These are phyloP conservation scores for Lecanosticta acicola DNA, from an alignment of 2,329 filamentous ascomycete species.

Conservation along the genomic window DNA sequence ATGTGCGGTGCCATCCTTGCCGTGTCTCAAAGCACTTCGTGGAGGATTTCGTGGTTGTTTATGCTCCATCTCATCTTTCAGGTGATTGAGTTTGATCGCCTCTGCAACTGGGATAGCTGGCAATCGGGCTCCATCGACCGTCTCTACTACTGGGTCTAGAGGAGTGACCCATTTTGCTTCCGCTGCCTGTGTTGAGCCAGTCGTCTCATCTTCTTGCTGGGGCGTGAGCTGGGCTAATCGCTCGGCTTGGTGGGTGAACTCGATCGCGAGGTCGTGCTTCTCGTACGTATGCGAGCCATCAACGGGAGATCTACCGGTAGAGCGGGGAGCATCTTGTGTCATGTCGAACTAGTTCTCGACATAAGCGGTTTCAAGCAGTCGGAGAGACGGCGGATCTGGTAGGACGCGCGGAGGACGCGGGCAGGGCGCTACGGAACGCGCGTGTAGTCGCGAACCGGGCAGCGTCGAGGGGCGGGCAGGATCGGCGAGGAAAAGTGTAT, in stretches of 20 bases:
- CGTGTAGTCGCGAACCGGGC: background rate
- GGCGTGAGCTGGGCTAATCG: conserved; percentile 39
- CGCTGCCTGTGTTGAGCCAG: conserved; percentile 50
- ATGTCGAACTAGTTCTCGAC: background rate
- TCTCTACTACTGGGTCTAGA: conserved; percentile 66
- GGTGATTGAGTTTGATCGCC: conserved; percentile 62
- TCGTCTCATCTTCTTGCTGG: conserved; percentile 37
- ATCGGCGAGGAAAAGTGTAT: too few relatives aligned
- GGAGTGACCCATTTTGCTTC: conserved; percentile 60
- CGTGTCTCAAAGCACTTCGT: conserved; percentile 34
- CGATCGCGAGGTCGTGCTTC: conserved; percentile 30
- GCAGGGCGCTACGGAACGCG: background rate
- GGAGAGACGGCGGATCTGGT: background rate
- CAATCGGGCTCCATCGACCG: conserved; percentile 59
- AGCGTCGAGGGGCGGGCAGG: too few relatives aligned
- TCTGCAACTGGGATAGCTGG: conserved; percentile 65
- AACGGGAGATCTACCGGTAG: background rate
- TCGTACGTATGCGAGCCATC: background rate
- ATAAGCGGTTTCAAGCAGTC: background rate
- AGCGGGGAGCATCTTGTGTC: background rate
- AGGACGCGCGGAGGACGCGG: background rate
- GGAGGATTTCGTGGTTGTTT: conserved; percentile 29
- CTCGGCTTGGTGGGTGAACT: conserved; percentile 57
- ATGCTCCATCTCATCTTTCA: conserved; percentile 50
- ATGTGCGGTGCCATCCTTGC: conserved; percentile 40